Conservation (phyloP, 2,329 filamentous ascomycete genomes). For the Aspergillus sclerotialis region DNA sequence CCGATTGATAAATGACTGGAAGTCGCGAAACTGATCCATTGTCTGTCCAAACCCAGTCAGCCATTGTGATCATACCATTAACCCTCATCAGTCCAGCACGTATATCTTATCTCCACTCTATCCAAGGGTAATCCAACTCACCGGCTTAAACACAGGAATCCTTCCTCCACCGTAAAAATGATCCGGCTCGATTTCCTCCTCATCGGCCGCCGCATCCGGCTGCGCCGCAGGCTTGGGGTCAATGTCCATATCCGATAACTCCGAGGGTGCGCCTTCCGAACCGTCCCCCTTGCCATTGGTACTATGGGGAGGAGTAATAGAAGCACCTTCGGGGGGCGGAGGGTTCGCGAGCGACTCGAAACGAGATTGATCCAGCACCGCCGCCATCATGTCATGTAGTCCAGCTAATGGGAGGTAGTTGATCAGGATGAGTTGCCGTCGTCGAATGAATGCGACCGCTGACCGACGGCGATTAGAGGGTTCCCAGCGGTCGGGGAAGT, state of each 20-base stretch:
- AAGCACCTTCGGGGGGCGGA: conserved; percentile 22
- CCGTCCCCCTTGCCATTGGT: conserved; percentile 39
- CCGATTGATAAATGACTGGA: conserved; percentile 83
- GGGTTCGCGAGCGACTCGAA: conserved; percentile 18
- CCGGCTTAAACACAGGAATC: conserved; percentile 88
- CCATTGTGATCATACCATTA: neutral
- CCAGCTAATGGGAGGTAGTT: conserved; percentile 6
- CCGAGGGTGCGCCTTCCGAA: conserved; percentile 33
- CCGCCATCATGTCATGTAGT: conserved; percentile 24
- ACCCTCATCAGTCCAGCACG: neutral
- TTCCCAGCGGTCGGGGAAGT: conserved; percentile 38
- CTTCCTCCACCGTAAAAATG: conserved; percentile 77
- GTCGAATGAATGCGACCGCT: conserved; percentile 36
- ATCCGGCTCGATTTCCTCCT: conserved; percentile 73
- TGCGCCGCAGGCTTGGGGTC: conserved; percentile 22
- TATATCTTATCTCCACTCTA: neutral
- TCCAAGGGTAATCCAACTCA: conserved; percentile 34
- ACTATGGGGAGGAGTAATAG: conserved; percentile 38
- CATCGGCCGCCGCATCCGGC: conserved; percentile 47
- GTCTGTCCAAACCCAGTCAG: conserved; percentile 43
- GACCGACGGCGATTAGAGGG: conserved; percentile 33
- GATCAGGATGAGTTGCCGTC: conserved; percentile 23
- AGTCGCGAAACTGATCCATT: conserved; percentile 91
- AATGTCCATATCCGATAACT: conserved; percentile 37
- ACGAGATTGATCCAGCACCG: conserved; percentile 24